Percentiles rank a stretch among this genome's conserved stretches.
These are phyloP conservation scores for Phlyctochytrium planicorne DNA, from an alignment of 192 early-diverging fungal species.

Conservation along the genomic window DNA sequence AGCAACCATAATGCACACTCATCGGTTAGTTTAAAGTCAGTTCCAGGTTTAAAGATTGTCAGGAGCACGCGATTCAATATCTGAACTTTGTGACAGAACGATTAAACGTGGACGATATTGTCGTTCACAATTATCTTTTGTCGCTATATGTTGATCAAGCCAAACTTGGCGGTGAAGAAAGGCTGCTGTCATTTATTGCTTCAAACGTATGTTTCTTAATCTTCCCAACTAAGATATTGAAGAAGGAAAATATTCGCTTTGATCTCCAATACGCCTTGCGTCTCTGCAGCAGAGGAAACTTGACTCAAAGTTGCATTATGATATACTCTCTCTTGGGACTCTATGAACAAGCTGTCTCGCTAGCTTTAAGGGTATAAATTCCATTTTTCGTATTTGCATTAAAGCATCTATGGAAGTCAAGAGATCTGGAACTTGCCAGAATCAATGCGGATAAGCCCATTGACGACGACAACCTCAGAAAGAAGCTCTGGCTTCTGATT, in stretches of 20 bases:
- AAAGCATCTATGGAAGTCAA: slow-evolving; percentile 41
- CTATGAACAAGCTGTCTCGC: slow-evolving; percentile 89
- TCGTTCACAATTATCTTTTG: slow-evolving; percentile 93
- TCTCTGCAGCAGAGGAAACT: slow-evolving; percentile 77
- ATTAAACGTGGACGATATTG: slow-evolving; percentile 77
- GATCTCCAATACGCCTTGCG: slow-evolving; percentile 90
- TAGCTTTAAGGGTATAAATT: slow-evolving; percentile 71
- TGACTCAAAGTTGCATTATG: slow-evolving; percentile 85
- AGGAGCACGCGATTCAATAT: slow-evolving; percentile 89
- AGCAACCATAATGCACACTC: no score
- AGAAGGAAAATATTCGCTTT: slow-evolving; percentile 49
- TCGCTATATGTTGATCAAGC: slow-evolving; percentile 70
- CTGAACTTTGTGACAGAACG: slow-evolving; percentile 78
- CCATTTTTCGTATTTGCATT: background rate
- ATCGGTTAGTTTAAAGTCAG: no score
- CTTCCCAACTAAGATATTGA: slow-evolving; percentile 9
- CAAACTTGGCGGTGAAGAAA: slow-evolving; percentile 52
- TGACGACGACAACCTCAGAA: slow-evolving; percentile 77
- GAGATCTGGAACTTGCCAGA: slow-evolving; percentile 85
- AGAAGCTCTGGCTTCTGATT: slow-evolving; percentile 92
- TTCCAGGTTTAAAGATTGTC: no score
- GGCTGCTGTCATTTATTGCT: slow-evolving; percentile 74
- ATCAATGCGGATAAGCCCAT: slow-evolving; percentile 93
- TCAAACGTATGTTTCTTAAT: slow-evolving; percentile 56
- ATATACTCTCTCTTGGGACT: slow-evolving; percentile 85